Evolutionary conservation across 2,329 filamentous ascomycete genomes (phyloP), one percentile per base, ranked within the genome.

Genomic region (Fusarium sp.): DNA sequence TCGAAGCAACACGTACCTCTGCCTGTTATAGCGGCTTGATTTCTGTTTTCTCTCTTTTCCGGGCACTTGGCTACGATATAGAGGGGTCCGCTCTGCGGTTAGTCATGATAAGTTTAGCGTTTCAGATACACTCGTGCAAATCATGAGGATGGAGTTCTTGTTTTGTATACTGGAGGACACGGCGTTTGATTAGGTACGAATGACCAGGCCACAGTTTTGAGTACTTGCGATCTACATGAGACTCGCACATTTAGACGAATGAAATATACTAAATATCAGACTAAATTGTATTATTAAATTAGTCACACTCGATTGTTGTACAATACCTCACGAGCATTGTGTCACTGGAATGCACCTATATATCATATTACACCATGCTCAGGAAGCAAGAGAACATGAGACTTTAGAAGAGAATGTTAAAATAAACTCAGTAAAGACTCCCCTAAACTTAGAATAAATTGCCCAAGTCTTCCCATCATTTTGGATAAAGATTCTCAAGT

Each of bases 321-420:
- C 16, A 24, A 22, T 14, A 14, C 16, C 18, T 26, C 24, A 4
- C 16, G 30, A 38, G 8, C 31, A 24, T 50, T 45, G 30, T 39
- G 38, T 24, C 18, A 26, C n/a, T 63, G 33, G 26, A 50, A 55
- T 55, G 65, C 48, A 56, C 65, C 66, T 61, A n/a, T n/a, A n/a
- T n/a, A 70, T 70, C 50, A 60, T 47, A 57, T 36, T 39, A 64
- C 57, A 72, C 55, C 44, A n/a, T n/a, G n/a, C n/a, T n/a, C n/a
- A n/a, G n/a, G n/a, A n/a, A n/a, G n/a, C n/a, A n/a, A n/a, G n/a
- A n/a, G n/a, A n/a, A n/a, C n/a, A n/a, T n/a, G n/a, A n/a, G n/a
- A n/a, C n/a, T n/a, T n/a, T n/a, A n/a, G n/a, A n/a, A n/a, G n/a
- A n/a, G n/a, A n/a, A n/a, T n/a, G n/a, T n/a, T n/a, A n/a, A n/a